Conservation (phyloP, 768 basidiomycete species). For the Phaeolepiota aurea region DNA sequence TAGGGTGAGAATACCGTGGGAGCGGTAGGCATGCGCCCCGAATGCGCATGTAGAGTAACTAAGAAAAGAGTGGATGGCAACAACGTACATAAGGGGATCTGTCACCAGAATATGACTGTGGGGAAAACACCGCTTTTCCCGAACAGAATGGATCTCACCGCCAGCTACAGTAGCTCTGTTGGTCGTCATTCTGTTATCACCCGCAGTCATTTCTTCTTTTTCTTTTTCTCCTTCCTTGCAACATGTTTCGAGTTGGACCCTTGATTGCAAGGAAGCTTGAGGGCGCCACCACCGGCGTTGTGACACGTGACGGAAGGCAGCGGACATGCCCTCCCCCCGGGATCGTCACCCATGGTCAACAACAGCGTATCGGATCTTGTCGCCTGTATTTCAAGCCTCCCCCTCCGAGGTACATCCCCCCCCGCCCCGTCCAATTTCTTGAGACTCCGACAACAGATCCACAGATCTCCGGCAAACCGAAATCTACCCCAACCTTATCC, state of each 20-base stretch:
- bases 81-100: conserved; percentile 44
- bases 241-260: background rate
- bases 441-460: no score
- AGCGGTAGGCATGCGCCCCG: conserved; percentile 40
- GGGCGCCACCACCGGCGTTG: background rate
- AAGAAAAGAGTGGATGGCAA: conserved; percentile 43
- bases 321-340: background rate
- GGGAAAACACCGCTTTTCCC: conserved; percentile 17
- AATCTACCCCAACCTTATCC: no score
- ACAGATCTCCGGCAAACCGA: no score
- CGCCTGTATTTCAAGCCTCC: no score
- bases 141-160: background rate
- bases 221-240: background rate
- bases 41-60: conserved; percentile 34
- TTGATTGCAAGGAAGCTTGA: no score
- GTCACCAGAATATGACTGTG: conserved; percentile 34
- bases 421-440: no score
- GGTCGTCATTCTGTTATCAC: background rate
- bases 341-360: background rate
- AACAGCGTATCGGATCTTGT: background rate
- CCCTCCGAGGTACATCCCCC: no score
- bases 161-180: background rate
- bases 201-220: background rate
- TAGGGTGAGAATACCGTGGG: conserved; percentile 37
- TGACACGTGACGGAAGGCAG: background rate